phyloP scores from a whole-genome alignment of 202 grass and related monocot species.

The Schoenoplectus triqueter region DNA sequence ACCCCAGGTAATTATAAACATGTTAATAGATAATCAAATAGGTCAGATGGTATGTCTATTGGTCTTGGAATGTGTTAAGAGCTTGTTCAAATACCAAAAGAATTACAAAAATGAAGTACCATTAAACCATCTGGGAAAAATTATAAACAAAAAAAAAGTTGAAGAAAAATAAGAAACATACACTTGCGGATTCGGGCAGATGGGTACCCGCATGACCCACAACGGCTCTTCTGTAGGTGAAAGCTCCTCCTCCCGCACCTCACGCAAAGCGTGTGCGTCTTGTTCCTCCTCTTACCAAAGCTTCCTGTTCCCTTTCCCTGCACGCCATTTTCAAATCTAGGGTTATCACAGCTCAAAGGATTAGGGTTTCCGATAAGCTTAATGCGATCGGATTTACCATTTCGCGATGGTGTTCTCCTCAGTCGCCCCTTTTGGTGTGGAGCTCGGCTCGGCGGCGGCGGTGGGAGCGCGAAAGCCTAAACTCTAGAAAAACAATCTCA shows the following conservation, averaged over 20 bases:
- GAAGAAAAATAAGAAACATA: conserved; percentile 42
- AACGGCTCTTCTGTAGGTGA: conserved; percentile 84
- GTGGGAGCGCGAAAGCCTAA: conserved; percentile 32
- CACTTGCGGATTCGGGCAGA: conserved; percentile 82
- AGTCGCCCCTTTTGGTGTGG: conserved; percentile 32
- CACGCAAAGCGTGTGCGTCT: conserved; percentile 80
- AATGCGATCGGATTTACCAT: conserved; percentile 26
- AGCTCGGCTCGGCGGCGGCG: conserved; percentile 39
- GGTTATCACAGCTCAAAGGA: background rate
- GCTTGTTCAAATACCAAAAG: background rate
- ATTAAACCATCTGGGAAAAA: background rate
- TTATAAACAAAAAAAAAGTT: background rate
- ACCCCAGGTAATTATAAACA: too few species aligned
- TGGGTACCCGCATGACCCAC: conserved; percentile 72
- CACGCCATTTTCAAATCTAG: conserved; percentile 14
- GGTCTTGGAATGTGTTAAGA: background rate
- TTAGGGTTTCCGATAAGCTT: background rate
- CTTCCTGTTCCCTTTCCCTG: conserved; percentile 76
- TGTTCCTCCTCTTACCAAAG: conserved; percentile 83
- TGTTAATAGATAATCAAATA: background rate
- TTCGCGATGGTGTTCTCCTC: conserved; percentile 35
- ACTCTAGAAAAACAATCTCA: background rate
- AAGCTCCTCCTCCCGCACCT: conserved; percentile 78
- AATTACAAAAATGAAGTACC: background rate
- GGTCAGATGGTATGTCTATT: background rate